These are phyloP conservation scores for Candida anutae DNA, from an alignment of 1,139 yeast genomes.

Conservation along the genomic window DNA sequence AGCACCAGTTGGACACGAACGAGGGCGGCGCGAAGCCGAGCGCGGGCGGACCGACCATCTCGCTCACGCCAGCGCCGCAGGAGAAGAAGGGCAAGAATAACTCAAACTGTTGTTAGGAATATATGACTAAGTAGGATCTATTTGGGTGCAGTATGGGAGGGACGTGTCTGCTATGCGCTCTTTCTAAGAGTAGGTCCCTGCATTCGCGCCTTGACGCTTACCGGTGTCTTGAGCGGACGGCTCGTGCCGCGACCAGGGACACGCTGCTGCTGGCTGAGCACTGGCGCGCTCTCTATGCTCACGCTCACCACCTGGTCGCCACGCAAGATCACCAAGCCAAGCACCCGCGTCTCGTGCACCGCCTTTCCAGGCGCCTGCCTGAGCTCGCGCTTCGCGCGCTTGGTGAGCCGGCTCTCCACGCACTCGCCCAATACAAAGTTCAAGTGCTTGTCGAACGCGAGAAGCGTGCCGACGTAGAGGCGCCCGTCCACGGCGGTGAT, in stretches of 20 bases:
- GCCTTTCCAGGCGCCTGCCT: conserved; percentile 29
- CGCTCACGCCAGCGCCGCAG: conserved; percentile 89
- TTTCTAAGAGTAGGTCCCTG: too few species aligned
- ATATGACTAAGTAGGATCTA: too few species aligned
- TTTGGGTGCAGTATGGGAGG: too few species aligned
- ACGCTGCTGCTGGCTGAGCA: conserved; percentile 38
- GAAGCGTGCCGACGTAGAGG: conserved; percentile 66
- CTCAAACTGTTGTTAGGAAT: conserved; percentile 54
- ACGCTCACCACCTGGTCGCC: conserved; percentile 88
- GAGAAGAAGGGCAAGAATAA: conserved; percentile 58
- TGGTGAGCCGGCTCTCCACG: conserved; percentile 74
- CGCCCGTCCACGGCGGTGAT: conserved; percentile 71
- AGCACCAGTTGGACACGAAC: conserved; percentile 75
- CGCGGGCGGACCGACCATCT: conserved; percentile 77
- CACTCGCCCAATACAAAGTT: conserved; percentile 81
- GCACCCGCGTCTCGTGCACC: conserved; percentile 46
- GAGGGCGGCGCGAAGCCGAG: conserved; percentile 45
- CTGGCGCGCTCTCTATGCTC: conserved; percentile 74
- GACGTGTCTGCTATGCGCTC: too few species aligned
- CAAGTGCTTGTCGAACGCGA: conserved; percentile 87
- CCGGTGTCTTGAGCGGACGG: conserved; percentile 28
- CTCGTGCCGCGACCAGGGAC: conserved; percentile 35
- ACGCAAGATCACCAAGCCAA: conserved; percentile 78
- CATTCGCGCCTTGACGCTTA: conserved; percentile 7
- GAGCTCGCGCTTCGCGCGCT: conserved; percentile 42